Percentiles rank a stretch among this genome's conserved stretches.
Evolutionary conservation across 352 stramenopile genomes (phyloP).

Genomic region (Pseudoperonospora humuli): DNA sequence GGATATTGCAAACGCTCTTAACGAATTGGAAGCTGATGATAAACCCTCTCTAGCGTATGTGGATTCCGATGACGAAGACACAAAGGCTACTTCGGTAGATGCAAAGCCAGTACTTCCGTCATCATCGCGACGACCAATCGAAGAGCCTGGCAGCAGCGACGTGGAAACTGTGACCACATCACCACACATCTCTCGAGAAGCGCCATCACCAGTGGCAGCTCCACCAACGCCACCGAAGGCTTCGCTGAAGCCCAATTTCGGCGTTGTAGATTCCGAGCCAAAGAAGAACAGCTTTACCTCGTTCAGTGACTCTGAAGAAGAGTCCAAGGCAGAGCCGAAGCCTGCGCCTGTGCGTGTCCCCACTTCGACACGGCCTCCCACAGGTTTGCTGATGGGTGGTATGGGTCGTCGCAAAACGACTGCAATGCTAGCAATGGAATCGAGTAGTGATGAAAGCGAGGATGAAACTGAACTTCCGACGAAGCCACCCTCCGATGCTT

Average conservation of each 20-base stretch:
- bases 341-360: constrained; percentile 36
- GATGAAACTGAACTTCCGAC: constrained; percentile 48
- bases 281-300: constrained; percentile 80
- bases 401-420: constrained; percentile 65
- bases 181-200: constrained; percentile 9
- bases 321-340: constrained; percentile 64
- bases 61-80: constrained; percentile 18
- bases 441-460: constrained; percentile 60
- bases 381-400: constrained; percentile 45
- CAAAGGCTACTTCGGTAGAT: constrained; percentile 12
- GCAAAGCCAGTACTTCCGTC: constrained; percentile 13
- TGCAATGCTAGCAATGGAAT: constrained; percentile 62
- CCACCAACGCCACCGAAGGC: constrained; percentile 22
- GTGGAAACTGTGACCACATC: constrained; percentile 6
- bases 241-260: constrained; percentile 61
- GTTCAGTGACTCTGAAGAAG: constrained; percentile 81
- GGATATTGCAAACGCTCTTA: constrained; percentile 23
- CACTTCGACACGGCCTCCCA: constrained; percentile 27
- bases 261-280: constrained; percentile 49
- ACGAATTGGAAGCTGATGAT: constrained; percentile 16
- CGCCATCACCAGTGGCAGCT: constrained; percentile 12
- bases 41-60: constrained; percentile 7
- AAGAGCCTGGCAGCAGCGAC: constrained; percentile 17
- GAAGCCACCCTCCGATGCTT: constrained; percentile 35
- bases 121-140: constrained; percentile 11